These are phyloP conservation scores for Cordyceps fumosorosea DNA, from an alignment of 2,329 filamentous ascomycete species.

Conservation along the genomic window DNA sequence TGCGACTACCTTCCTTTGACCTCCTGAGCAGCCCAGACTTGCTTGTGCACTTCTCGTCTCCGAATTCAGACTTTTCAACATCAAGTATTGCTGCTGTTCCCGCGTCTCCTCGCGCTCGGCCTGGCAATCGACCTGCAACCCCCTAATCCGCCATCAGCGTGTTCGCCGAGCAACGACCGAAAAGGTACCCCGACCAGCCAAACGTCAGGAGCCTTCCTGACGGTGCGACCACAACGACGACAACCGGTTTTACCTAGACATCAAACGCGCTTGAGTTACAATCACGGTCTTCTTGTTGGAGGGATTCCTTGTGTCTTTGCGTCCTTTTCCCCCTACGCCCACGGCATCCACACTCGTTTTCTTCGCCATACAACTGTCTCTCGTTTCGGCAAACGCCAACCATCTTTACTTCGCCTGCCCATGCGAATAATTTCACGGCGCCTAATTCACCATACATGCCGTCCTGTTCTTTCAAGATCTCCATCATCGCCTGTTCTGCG, in stretches of 20 bases:
- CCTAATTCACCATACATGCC: not conserved
- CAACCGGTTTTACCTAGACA: not conserved
- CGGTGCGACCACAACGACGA: constrained; percentile 4
- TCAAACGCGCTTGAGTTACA: not conserved
- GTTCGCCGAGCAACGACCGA: constrained; percentile 9
- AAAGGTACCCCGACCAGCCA: not conserved
- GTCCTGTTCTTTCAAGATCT: not conserved
- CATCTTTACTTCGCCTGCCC: constrained; percentile 3
- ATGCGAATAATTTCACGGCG: not conserved
- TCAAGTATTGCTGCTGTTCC: not conserved
- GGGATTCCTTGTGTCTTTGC: not conserved
- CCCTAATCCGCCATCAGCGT: not conserved
- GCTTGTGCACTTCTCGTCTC: not conserved
- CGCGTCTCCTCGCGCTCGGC: not conserved
- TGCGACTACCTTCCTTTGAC: not conserved
- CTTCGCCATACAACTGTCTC: not conserved
- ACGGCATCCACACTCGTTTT: constrained; percentile 1
- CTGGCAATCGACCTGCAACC: not conserved
- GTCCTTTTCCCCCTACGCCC: not conserved
- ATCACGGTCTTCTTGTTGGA: not conserved
- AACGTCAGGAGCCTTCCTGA: constrained; percentile 10
- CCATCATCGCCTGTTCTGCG: not conserved
- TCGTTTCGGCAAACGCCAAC: constrained; percentile 3
- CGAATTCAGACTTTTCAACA: not conserved
- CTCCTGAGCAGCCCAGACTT: not conserved